Evolutionary conservation across 108 stramenopile genomes (phyloP), one percentile per base, ranked within the genome.

Genomic region (Fistulifera pelliculosa): DNA sequence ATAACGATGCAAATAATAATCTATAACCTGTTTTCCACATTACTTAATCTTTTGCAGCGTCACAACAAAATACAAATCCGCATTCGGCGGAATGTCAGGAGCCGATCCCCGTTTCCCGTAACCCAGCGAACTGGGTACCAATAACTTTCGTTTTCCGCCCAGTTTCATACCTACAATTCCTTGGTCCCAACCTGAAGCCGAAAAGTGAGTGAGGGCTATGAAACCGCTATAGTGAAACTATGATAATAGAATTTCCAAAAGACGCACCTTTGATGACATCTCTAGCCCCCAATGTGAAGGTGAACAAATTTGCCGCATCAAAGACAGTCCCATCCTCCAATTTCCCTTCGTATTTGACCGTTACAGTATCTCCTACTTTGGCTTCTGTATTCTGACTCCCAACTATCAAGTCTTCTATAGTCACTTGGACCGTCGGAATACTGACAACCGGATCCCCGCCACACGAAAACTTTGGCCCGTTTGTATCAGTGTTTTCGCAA

Each of bases 81-180:
- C 68, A 75, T 82, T 80, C 0, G 78, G 68, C 12, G 95, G 95
- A 56, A 96, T 96, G 27, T 93, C 90, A 0, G 84, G 87, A 13
- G 62, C 52, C 16, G 73, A 70, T 8, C 91, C 95, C 45, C 80
- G 58, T 65, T 86, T 86, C 0, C 94, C 96, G 68, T 94, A 98
- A 5, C 90, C 97, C 26, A 95, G 47, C 41, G 83, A 76, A 2
- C 84, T 65, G 1, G 97, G 97, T 48, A 96, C 78, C 50, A 81
- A 67, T 10, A 98, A 54, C 53, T 76, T 74, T 27, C 95, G 84
- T 49, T 68, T 66, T 38, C 87, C 93, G 19, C 95, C 94, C 1
- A 87, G 73, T 40, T 69, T 80, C 95, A 98, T 96, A 14, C 76
- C 85, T 14, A 52, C 28, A 39, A 94, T 54, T 8, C 92, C 89